These are phyloP conservation scores for Alternaria alternata DNA, from an alignment of 2,329 filamentous ascomycete genomes.

Conservation along the genomic window DNA sequence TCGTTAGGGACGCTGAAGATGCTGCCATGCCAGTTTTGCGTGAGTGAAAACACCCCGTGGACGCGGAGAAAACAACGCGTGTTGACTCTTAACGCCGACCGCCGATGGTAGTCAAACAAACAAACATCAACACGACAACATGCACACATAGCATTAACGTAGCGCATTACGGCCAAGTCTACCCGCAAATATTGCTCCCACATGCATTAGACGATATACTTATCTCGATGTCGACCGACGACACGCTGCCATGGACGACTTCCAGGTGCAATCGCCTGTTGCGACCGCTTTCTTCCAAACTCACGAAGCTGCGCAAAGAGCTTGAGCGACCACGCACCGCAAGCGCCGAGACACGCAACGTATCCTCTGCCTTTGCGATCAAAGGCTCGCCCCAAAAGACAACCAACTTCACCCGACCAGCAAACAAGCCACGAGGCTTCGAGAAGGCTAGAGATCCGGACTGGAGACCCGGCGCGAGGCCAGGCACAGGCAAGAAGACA, in stretches of 20 bases:
- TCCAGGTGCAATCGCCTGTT: constrained; percentile 55
- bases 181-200: background rate
- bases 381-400: constrained; percentile 38
- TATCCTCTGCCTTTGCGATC: constrained; percentile 33
- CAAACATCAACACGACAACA: constrained; percentile 16
- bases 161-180: background rate
- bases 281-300: constrained; percentile 52
- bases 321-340: constrained; percentile 33
- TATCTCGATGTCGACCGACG: constrained; percentile 41
- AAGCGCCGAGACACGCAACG: constrained; percentile 29
- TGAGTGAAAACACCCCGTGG: background rate
- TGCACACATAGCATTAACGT: constrained; percentile 16
- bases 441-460: constrained; percentile 48
- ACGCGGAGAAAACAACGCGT: constrained; percentile 5
- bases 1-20: background rate
- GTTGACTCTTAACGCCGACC: constrained; percentile 23
- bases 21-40: background rate
- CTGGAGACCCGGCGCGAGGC: constrained; percentile 43
- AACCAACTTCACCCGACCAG: constrained; percentile 36
- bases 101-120: constrained; percentile 27
- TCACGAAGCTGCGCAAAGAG: constrained; percentile 50
- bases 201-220: constrained; percentile 30
- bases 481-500: constrained; percentile 38
- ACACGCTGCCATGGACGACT: constrained; percentile 52
- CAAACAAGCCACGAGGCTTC: constrained; percentile 42